phyloP scores from a whole-genome alignment of 108 stramenopile species.

The Parietichytrium sp. region DNA sequence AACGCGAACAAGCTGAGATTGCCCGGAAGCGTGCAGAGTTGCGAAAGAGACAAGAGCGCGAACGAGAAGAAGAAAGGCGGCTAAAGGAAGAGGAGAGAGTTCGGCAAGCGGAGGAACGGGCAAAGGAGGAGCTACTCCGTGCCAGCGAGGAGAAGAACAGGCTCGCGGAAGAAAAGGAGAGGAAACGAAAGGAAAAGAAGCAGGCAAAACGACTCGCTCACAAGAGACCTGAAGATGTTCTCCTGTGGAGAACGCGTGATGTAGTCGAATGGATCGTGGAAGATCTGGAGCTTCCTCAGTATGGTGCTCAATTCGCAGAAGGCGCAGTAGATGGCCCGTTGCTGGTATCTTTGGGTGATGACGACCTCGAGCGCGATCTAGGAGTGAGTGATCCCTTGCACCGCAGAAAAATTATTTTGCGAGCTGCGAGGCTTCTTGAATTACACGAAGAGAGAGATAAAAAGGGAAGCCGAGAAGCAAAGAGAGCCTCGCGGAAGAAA shows the following conservation, averaged over 20 bases:
- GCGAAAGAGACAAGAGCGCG: neutral
- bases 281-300: slow-evolving; percentile 15
- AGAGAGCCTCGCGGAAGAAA: neutral
- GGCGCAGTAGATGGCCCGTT: slow-evolving; percentile 13
- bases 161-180: neutral
- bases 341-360: neutral
- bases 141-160: neutral
- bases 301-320: neutral
- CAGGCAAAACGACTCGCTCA: neutral
- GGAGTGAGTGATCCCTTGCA: neutral
- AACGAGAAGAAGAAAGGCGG: too few species aligned
- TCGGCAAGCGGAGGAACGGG: neutral
- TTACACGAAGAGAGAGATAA: neutral
- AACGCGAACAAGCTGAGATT: neutral
- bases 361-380: neutral
- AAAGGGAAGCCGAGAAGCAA: too few species aligned
- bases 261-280: slow-evolving; percentile 14
- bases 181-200: neutral
- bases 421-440: neutral
- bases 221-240: neutral
- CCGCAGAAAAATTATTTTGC: neutral
- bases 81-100: neutral
- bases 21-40: neutral
- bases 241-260: slow-evolving; percentile 8
- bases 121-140: slow-evolving; percentile 1